phyloP scores from a whole-genome alignment of 345 rosid species.

The Populus deltoides region DNA sequence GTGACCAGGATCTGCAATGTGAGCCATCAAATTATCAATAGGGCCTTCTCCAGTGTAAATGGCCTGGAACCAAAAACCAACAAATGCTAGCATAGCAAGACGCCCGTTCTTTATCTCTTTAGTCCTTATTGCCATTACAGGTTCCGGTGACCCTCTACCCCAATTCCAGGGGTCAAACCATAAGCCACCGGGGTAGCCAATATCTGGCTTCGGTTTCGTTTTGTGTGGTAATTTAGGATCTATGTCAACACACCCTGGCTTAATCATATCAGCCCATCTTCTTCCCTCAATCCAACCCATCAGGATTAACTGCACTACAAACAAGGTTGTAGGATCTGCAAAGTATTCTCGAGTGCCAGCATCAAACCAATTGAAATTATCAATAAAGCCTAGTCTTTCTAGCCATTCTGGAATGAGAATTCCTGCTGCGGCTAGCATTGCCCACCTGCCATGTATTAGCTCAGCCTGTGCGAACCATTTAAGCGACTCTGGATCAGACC shows the following conservation, averaged over 20 bases:
- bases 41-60: slow-evolving; percentile 69
- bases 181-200: slow-evolving; percentile 88
- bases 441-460: slow-evolving; percentile 87
- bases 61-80: slow-evolving; percentile 88
- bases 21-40: slow-evolving; percentile 70
- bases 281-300: slow-evolving; percentile 96
- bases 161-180: slow-evolving; percentile 91
- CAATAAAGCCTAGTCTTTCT: slow-evolving; percentile 65
- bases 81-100: slow-evolving; percentile 88
- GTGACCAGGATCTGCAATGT: slow-evolving; percentile 97
- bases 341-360: slow-evolving; percentile 76
- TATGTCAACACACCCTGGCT: slow-evolving; percentile 76
- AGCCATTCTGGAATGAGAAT: slow-evolving; percentile 81
- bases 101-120: slow-evolving; percentile 92
- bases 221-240: slow-evolving; percentile 61
- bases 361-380: slow-evolving; percentile 78
- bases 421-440: slow-evolving; percentile 91
- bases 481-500: slow-evolving; percentile 78
- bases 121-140: slow-evolving; percentile 90
- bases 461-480: slow-evolving; percentile 98
- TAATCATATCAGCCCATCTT: slow-evolving; percentile 87
- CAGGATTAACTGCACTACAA: slow-evolving; percentile 62
- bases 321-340: slow-evolving; percentile 69
- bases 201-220: slow-evolving; percentile 68
- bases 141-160: slow-evolving; percentile 95